These are phyloP conservation scores for Oryza meridionalis DNA, from an alignment of 176 grass and related monocot species.

Conservation along the genomic window DNA sequence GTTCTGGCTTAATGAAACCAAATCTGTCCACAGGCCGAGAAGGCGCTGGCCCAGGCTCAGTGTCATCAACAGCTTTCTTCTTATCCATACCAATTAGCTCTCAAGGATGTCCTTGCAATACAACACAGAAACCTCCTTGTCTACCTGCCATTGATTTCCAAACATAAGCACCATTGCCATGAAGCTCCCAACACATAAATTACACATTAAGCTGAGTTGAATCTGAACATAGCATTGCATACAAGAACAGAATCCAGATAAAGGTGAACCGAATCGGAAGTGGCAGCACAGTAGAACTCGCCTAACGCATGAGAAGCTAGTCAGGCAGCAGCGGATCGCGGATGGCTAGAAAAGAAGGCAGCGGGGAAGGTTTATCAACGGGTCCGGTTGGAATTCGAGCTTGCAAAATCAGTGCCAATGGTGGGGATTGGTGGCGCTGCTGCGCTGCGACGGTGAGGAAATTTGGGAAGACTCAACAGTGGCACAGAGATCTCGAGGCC, in stretches of 20 bases:
- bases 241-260: background rate
- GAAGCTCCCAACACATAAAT: background rate
- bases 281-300: background rate
- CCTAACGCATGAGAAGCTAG: background rate
- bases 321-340: no score
- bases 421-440: background rate
- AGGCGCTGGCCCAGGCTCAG: background rate
- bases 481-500: background rate
- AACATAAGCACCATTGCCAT: background rate
- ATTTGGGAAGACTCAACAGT: no score
- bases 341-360: no score
- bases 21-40: background rate
- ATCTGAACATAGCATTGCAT: background rate
- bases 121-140: background rate
- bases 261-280: background rate
- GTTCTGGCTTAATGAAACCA: slow-evolving; percentile 5
- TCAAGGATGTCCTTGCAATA: background rate
- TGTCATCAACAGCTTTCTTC: slow-evolving; percentile 2
- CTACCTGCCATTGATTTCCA: background rate
- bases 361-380: no score
- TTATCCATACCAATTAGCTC: background rate
- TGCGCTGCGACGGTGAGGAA: background rate
- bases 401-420: background rate
- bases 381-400: no score
- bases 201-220: background rate